Conservation (phyloP, 257 asterid species). For the Nicotiana tomentosiformis region DNA sequence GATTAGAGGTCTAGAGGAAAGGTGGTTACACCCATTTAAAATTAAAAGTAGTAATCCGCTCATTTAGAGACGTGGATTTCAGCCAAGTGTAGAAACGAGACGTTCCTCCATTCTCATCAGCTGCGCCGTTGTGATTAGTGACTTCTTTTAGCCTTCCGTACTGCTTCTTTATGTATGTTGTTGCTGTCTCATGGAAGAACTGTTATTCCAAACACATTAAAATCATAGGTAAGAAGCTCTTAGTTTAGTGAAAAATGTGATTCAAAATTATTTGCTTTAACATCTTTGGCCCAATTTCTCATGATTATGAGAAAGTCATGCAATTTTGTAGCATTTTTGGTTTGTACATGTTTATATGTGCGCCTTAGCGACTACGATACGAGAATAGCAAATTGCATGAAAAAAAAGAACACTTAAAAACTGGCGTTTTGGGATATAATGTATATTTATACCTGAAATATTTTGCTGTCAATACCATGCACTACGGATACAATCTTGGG, state of each 20-base stretch:
- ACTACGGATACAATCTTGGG: neutral
- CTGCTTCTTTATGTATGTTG: neutral
- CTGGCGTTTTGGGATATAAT: too few relatives aligned
- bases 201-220: neutral
- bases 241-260: neutral
- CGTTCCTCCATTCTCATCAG: neutral
- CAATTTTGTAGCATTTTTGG: too few relatives aligned
- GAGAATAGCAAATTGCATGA: too few relatives aligned
- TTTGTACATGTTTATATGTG: too few relatives aligned
- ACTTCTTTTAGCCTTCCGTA: neutral
- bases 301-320: too few relatives aligned
- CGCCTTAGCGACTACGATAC: too few relatives aligned
- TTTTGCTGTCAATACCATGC: neutral
- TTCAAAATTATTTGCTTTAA: too few relatives aligned
- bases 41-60: neutral
- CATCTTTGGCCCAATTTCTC: too few relatives aligned
- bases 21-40: neutral
- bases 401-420: too few relatives aligned
- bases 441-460: neutral
- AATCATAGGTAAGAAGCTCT: neutral
- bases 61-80: neutral
- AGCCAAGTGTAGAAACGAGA: neutral
- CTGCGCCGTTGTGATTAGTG: neutral
- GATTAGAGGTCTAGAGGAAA: too few relatives aligned
- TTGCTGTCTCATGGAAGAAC: neutral